Conservation (phyloP, 345 rosid genomes). For the Eucalyptus cloeziana region DNA sequence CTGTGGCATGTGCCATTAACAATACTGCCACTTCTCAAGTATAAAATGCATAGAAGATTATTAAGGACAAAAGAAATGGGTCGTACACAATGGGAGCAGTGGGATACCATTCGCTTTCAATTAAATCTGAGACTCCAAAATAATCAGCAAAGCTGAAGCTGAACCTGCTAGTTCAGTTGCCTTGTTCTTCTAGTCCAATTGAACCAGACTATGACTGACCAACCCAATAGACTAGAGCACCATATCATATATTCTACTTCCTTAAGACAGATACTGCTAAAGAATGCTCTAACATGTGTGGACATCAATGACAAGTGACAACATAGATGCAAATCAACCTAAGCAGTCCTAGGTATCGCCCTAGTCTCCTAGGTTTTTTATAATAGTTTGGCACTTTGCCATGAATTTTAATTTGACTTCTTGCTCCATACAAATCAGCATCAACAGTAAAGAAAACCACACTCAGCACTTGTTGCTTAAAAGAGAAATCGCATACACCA, state of each 20-base stretch:
- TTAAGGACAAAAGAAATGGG: neutral
- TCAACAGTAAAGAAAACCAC: neutral
- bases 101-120: neutral
- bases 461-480: rapidly evolving
- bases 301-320: neutral
- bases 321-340: neutral
- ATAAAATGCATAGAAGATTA: neutral
- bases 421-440: neutral
- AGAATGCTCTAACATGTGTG: neutral
- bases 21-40: neutral
- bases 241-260: neutral
- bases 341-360: rapidly evolving
- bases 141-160: neutral
- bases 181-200: neutral
- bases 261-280: neutral
- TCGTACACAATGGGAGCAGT: neutral
- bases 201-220: neutral
- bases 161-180: neutral
- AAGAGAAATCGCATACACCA: neutral
- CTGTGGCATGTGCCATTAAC: neutral
- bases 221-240: neutral
- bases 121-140: neutral
- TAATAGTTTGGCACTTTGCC: neutral
- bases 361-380: neutral
- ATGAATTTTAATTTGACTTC: neutral